Base-by-base conservation (phyloP, 2,329 filamentous ascomycete species). In the Sclerotinia sclerotiorum region DNA sequence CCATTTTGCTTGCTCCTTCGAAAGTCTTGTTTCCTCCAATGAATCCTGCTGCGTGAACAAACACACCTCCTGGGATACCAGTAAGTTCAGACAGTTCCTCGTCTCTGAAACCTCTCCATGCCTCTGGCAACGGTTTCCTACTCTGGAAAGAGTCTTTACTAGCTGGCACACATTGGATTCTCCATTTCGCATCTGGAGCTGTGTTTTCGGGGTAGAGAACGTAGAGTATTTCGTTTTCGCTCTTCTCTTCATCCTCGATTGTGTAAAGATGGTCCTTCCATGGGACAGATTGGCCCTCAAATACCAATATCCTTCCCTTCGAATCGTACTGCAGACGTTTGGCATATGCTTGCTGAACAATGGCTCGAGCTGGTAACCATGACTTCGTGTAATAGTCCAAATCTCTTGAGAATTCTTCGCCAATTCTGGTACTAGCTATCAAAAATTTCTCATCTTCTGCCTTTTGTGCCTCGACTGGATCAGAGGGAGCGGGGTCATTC, bases 231-330 rank as follows among this genome's bases (percentile, higher is more conserved):
- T 87, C 86, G 52, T 87, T 80, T 0, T 82, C 81, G 39, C 77
- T 79, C 11, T 77, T 79, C 62, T 82, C 79, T 76, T 89, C 84
- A 74, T 84, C 84, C 81, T 99, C 95, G 39, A 98, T 86, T 24
- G 86, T 88, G 82, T 97, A 98, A 24, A 99, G 85, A 79, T 99
- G 95, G 77, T 98, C 94, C 79, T 97, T 95, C 95, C 95, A 98
- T 2, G 94, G 94, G 70, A 94, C 91, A 69, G 90, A 88, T 77
- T 91, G 88, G 48, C 83, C 83, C 72, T 90, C 86, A 68, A 99
- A 85, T 35, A 97, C 89, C 75, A 98, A 84, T 70, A 98, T 87
- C 71, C 92, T 88, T 68, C 94, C 94, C 72, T 89, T 82, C 13
- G 88, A 76, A 78, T 97, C 91, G 77, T 88, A 86, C 73, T 90